A percentile compares a stretch with the other conserved stretches of the same genome.
These are phyloP conservation scores for Diaporthe citriasiana DNA, from an alignment of 2,329 filamentous ascomycete genomes.

Conservation along the genomic window DNA sequence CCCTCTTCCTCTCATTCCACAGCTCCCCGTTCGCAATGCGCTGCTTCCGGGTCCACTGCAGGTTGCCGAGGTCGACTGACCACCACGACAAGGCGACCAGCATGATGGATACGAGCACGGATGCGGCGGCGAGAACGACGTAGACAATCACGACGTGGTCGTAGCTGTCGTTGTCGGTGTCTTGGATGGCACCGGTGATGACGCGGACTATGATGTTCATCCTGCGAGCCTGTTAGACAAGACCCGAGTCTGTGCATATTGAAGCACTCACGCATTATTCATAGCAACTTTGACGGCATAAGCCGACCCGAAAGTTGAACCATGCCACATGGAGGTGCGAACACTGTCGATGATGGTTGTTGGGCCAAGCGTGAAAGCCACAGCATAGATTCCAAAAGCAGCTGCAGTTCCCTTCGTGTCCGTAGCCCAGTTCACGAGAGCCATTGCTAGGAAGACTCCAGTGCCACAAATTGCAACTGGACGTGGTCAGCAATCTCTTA, in stretches of 20 bases:
- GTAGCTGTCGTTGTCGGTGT: conserved; percentile 69
- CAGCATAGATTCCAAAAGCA: conserved; percentile 71
- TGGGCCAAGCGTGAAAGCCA: conserved; percentile 68
- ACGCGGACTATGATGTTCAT: conserved; percentile 74
- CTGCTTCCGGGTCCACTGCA: conserved; percentile 72
- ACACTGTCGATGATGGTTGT: conserved; percentile 73
- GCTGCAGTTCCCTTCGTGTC: conserved; percentile 67
- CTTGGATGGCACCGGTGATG: conserved; percentile 70
- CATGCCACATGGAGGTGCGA: conserved; percentile 71
- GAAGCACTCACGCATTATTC: conserved; percentile 60
- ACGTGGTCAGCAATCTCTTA: conserved; percentile 52
- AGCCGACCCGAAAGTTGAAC: conserved; percentile 71
- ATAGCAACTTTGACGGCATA: conserved; percentile 73
- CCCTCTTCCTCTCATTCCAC: conserved; percentile 57
- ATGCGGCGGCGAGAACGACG: conserved; percentile 64
- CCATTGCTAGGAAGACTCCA: conserved; percentile 67
- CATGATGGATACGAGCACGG: conserved; percentile 62
- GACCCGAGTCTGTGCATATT: too few relatives aligned
- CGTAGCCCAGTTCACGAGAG: conserved; percentile 65
- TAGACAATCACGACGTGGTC: conserved; percentile 69
- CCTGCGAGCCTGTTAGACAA: conserved; percentile 46
- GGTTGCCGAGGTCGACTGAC: conserved; percentile 57
- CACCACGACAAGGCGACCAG: conserved; percentile 52
- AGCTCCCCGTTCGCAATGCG: conserved; percentile 60
- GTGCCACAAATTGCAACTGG: conserved; percentile 58